phyloP scores from a whole-genome alignment of 1,284 basidiomycete species.

The Hemileccinum hortonii region DNA sequence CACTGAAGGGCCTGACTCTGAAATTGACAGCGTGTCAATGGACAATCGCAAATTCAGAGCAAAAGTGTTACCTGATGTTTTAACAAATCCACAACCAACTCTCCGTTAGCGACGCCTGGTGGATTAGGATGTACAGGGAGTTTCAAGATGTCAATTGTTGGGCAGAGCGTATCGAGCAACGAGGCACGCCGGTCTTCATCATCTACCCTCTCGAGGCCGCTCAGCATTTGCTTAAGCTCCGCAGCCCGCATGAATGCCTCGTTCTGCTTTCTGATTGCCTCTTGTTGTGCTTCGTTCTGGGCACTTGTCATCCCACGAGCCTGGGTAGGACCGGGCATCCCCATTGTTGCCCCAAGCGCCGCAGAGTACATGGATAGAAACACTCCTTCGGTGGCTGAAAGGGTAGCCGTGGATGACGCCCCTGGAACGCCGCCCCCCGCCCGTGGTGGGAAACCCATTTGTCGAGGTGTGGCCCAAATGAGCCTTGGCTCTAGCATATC shows the following conservation, averaged over 20 bases:
- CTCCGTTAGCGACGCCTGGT: conserved; percentile 62
- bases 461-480: conserved; percentile 71
- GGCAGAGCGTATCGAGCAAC: conserved; percentile 65
- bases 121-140: conserved; percentile 67
- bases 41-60: conserved; percentile 5
- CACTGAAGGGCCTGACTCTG: conserved; percentile 76
- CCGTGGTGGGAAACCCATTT: conserved; percentile 50
- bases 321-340: conserved; percentile 22
- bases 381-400: neutral
- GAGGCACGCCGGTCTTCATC: conserved; percentile 72
- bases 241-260: conserved; percentile 58
- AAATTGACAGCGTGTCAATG: conserved; percentile 2
- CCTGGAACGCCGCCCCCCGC: conserved; percentile 24
- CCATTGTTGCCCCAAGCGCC: conserved; percentile 19
- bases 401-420: conserved; percentile 2
- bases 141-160: conserved; percentile 66
- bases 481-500: conserved; percentile 63
- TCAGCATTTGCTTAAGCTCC: conserved; percentile 66
- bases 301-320: conserved; percentile 16
- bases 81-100: conserved; percentile 68
- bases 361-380: conserved; percentile 3
- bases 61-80: conserved; percentile 66
- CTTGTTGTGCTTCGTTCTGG: conserved; percentile 41
- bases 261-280: conserved; percentile 46
- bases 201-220: conserved; percentile 70